Conservation (phyloP, 2,329 filamentous ascomycete genomes). For the Verticillium longisporum region DNA sequence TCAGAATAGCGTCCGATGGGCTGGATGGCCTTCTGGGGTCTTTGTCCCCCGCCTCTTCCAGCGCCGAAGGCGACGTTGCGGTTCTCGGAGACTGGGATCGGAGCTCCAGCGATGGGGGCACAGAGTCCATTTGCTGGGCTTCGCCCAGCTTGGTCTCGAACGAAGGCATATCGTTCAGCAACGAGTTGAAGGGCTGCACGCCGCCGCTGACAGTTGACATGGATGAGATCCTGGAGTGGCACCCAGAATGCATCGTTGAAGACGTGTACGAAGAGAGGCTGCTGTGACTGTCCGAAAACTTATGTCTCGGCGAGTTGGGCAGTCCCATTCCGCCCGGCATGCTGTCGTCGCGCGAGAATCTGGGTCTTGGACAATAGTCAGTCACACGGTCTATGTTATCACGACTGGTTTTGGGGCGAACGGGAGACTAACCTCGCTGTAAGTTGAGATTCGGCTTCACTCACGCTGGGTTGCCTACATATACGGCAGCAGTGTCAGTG, state of each 20-base stretch:
- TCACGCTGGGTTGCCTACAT: background rate
- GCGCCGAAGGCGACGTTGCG: slow-evolving; percentile 3
- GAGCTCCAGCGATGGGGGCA: slow-evolving; percentile 6
- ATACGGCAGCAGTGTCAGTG: background rate
- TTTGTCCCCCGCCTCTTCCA: slow-evolving; percentile 7
- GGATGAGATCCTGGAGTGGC: slow-evolving; percentile 48
- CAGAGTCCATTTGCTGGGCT: slow-evolving; percentile 8
- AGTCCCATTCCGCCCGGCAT: slow-evolving; percentile 10
- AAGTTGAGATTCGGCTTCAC: slow-evolving; percentile 11
- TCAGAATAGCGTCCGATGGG: slow-evolving; percentile 19
- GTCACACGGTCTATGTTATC: background rate
- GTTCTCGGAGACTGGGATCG: slow-evolving; percentile 3
- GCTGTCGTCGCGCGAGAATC: slow-evolving; percentile 10
- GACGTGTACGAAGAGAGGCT: slow-evolving; percentile 44
- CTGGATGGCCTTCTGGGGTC: slow-evolving; percentile 11
- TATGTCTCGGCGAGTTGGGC: slow-evolving; percentile 25
- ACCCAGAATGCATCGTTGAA: slow-evolving; percentile 31
- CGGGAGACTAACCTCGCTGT: slow-evolving; percentile 10
- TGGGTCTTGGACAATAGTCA: slow-evolving; percentile 13
- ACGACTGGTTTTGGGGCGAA: too few relatives aligned
- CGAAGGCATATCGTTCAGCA: slow-evolving; percentile 28
- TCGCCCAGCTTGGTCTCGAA: slow-evolving; percentile 27
- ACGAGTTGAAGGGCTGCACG: slow-evolving; percentile 24
- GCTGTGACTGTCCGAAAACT: slow-evolving; percentile 44
- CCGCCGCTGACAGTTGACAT: slow-evolving; percentile 40